These are phyloP conservation scores for Lepidium aucheri DNA, from an alignment of 345 rosid genomes.

Conservation along the genomic window DNA sequence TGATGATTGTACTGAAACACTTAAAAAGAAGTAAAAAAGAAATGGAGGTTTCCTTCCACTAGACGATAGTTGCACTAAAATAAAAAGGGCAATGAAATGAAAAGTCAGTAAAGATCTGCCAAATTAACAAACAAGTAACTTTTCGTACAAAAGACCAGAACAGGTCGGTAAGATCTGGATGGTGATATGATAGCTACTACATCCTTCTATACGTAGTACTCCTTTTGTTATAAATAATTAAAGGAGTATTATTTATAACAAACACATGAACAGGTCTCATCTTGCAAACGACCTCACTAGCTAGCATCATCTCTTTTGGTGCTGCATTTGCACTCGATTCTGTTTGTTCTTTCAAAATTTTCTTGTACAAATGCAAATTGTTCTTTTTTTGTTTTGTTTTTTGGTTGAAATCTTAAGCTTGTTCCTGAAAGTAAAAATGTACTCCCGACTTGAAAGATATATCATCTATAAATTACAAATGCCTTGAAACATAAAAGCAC, in stretches of 20 bases:
- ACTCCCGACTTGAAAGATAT: not conserved
- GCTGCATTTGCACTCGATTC: too few relatives aligned
- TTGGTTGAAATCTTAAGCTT: too few relatives aligned
- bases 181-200: not conserved
- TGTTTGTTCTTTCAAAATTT: too few relatives aligned
- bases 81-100: too few relatives aligned
- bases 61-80: not conserved
- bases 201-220: too few relatives aligned
- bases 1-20: not conserved
- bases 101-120: too few relatives aligned
- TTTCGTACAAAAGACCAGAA: not conserved
- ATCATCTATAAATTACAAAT: conserved; percentile 4
- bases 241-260: not conserved
- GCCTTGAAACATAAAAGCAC: not conserved
- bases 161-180: conserved; percentile 9
- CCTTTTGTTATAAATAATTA: too few relatives aligned
- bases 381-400: too few relatives aligned
- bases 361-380: too few relatives aligned
- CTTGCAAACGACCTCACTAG: too few relatives aligned
- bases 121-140: too few relatives aligned
- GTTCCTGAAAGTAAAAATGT: not conserved
- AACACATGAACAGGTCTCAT: not conserved
- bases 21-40: not conserved
- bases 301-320: too few relatives aligned
- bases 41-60: not conserved